Evolutionary conservation across 768 basidiomycete species (phyloP).

Genomic region (Solioccasus polychromus): DNA sequence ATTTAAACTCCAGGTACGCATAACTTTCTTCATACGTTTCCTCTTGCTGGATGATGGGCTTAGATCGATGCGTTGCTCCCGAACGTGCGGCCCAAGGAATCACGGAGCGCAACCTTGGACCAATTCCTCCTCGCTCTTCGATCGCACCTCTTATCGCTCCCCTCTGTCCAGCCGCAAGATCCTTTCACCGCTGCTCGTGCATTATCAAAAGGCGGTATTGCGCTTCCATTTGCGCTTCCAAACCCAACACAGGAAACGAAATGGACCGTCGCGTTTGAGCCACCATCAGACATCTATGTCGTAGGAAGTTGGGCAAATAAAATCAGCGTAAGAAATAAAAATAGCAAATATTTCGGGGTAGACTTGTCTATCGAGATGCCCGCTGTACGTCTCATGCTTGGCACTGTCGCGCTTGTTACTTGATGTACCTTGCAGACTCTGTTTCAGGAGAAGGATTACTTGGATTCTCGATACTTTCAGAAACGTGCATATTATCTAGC

Average conservation of each 20-base stretch:
- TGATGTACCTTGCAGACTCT: conserved; percentile 43
- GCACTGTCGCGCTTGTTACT: background rate
- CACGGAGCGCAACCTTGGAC: conserved; percentile 57
- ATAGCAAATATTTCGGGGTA: conserved; percentile 60
- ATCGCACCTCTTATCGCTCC: conserved; percentile 56
- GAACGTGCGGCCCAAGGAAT: conserved; percentile 62
- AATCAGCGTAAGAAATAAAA: conserved; percentile 68
- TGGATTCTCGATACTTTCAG: conserved; percentile 86
- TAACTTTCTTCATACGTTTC: background rate
- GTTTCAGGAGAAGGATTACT: conserved; percentile 96
- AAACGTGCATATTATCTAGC: conserved; percentile 91
- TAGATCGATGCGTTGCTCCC: conserved; percentile 82
- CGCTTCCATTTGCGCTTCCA: conserved; percentile 69
- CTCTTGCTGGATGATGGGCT: conserved; percentile 8
- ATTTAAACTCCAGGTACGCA: conserved; percentile 77
- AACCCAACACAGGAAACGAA: conserved; percentile 75
- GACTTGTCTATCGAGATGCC: conserved; percentile 91
- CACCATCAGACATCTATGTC: conserved; percentile 71
- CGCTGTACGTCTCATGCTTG: conserved; percentile 44
- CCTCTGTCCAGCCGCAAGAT: conserved; percentile 54
- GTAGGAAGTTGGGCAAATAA: conserved; percentile 88
- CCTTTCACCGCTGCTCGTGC: conserved; percentile 63
- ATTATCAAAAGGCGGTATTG: conserved; percentile 51
- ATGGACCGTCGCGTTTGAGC: conserved; percentile 84
- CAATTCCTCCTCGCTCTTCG: conserved; percentile 69